Evolutionary conservation across 495 filamentous ascomycete species (phyloP), one percentile per base, ranked within the genome.

Genomic region (Achaetomiella virescens): DNA sequence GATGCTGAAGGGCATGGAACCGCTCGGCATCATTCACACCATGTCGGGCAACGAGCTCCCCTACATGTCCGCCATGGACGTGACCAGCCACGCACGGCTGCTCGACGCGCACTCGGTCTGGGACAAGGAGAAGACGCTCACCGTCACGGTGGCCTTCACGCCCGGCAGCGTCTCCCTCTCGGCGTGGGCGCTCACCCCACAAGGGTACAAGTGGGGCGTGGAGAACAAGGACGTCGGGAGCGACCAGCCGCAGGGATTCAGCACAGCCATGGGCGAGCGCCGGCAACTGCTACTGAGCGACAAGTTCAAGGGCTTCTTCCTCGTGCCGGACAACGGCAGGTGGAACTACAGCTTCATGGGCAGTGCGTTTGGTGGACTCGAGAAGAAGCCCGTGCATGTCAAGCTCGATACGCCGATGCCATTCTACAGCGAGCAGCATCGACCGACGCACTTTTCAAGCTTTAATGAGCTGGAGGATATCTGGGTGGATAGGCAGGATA

Each of bases 321-420:
- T 99, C 57, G 90, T 96, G 15, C 95, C 95, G 14, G 95, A 97
- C 58, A 85, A 84, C 29, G 85, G 85, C 43, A 78, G 88, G 22
- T 99, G 95, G 95, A 99, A 99, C 72, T 99, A 95, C 71, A 93
- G 87, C 69, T 97, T 97, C 76, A 91, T 97, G 84, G 93, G 93
- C 37, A 89, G 85, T 55, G 82, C 82, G 15, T 99, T 97, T 67
- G 83, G 84, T 43, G 83, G 81, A 18, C 63, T 95, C 49, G 92
- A 97, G 78, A 96, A 96, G 83, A 90, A 88, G 71, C 77, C 84
- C 27, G 81, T 93, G 47, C 84, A 89, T 66, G 91, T 97, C 56
- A 93, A 92, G 79, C 84, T 99, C 58, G 95, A 97, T 75, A 90
- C 87, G 21, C 95, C 95, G 21, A 62, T 87, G 54, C 79, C 84